These are phyloP conservation scores for Hymenotorrendiella dingleyae DNA, from an alignment of 2,329 filamentous ascomycete genomes.

Conservation along the genomic window DNA sequence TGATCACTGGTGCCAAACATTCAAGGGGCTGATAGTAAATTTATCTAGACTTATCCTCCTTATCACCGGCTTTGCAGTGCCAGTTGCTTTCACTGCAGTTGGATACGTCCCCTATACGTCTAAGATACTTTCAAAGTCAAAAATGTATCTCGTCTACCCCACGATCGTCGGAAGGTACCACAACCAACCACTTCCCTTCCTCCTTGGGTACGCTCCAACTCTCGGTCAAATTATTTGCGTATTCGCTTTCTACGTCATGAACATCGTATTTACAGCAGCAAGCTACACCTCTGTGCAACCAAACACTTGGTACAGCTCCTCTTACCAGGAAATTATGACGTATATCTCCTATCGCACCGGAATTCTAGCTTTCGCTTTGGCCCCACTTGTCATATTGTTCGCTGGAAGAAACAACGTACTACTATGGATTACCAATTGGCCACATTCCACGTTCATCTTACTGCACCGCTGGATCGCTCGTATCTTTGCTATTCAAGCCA, in stretches of 20 bases:
- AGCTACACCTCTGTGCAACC: not conserved
- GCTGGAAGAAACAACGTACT: constrained; percentile 17
- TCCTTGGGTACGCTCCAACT: constrained; percentile 33
- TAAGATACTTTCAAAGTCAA: constrained; percentile 22
- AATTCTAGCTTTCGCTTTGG: constrained; percentile 11
- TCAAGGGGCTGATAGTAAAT: not conserved
- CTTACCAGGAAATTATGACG: constrained; percentile 33
- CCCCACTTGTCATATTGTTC: constrained; percentile 18
- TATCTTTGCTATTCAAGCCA: constrained; percentile 39
- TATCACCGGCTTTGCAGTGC: constrained; percentile 23
- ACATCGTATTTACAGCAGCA: constrained; percentile 44
- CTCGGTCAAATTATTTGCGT: constrained; percentile 35
- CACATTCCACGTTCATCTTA: constrained; percentile 41
- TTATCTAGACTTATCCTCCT: constrained; percentile 12
- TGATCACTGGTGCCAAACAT: too few species aligned
- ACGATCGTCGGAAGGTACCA: constrained; percentile 29
- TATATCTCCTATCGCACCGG: constrained; percentile 17
- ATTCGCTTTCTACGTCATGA: constrained; percentile 36
- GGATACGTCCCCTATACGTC: constrained; percentile 25
- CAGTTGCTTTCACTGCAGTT: constrained; percentile 24
- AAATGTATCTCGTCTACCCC: constrained; percentile 32
- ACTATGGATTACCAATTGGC: constrained; percentile 32
- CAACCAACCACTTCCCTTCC: constrained; percentile 30
- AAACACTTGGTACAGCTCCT: constrained; percentile 6
- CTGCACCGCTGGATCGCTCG: constrained; percentile 45